These are phyloP conservation scores for Nemania sp. DNA, from an alignment of 2,329 filamentous ascomycete species.

Conservation along the genomic window DNA sequence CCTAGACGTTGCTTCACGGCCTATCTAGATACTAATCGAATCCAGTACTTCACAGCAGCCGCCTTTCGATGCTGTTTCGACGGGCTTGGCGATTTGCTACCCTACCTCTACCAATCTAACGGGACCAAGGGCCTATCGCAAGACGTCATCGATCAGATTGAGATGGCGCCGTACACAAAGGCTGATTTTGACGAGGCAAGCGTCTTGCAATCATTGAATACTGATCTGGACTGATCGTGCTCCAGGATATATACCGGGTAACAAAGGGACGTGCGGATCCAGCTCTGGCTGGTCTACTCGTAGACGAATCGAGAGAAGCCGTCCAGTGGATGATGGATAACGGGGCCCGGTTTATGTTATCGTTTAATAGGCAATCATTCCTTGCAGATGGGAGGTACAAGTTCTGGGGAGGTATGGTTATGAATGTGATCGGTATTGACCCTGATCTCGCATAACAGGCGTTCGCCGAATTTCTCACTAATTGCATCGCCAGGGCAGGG, in stretches of 20 bases:
- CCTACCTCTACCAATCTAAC: constrained; percentile 64
- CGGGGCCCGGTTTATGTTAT: constrained; percentile 62
- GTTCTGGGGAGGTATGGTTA: constrained; percentile 69
- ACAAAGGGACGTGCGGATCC: constrained; percentile 58
- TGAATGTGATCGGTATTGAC: constrained; percentile 40
- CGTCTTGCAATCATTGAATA: not conserved
- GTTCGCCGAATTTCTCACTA: not conserved
- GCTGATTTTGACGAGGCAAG: constrained; percentile 52
- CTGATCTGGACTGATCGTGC: not conserved
- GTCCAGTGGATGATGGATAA: constrained; percentile 60
- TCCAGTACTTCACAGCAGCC: constrained; percentile 64
- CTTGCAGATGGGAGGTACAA: constrained; percentile 62
- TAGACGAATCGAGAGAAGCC: constrained; percentile 55
- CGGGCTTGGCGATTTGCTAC: constrained; percentile 61
- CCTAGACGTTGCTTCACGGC: too few species aligned
- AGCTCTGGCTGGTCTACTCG: constrained; percentile 51
- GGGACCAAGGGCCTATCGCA: constrained; percentile 40
- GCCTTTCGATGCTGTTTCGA: constrained; percentile 62
- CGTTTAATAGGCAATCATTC: constrained; percentile 69
- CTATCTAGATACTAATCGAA: not conserved
- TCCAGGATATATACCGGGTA: constrained; percentile 59
- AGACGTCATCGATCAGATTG: constrained; percentile 53
- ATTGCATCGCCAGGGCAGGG: constrained; percentile 27
- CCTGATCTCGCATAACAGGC: not conserved
- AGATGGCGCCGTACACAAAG: constrained; percentile 60